These are phyloP conservation scores for Saprolegnia diclina DNA, from an alignment of 352 stramenopile species.

Conservation along the genomic window DNA sequence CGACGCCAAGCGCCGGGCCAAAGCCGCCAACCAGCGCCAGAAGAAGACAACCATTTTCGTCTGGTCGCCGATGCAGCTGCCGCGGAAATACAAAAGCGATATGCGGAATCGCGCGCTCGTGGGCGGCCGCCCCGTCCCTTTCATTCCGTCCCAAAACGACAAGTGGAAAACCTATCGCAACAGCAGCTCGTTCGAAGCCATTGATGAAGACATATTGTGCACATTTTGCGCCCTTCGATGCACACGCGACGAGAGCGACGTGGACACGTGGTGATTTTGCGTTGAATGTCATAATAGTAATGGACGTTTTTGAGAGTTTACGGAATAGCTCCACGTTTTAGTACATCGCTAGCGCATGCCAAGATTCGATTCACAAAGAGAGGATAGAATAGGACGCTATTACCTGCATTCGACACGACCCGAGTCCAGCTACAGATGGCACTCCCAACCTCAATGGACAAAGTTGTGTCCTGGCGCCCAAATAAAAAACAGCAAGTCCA, in stretches of 20 bases:
- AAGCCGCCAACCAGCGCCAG: not conserved
- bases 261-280: not conserved
- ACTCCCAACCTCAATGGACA: too few relatives aligned
- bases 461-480: too few relatives aligned
- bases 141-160: not conserved
- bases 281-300: not conserved
- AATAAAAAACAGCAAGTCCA: too few relatives aligned
- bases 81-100: not conserved
- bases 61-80: not conserved
- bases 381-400: too few relatives aligned
- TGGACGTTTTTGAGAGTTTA: too few relatives aligned
- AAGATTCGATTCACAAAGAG: not conserved
- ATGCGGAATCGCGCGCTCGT: not conserved
- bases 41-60: not conserved
- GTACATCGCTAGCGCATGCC: not conserved
- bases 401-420: too few relatives aligned
- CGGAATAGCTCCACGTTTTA: too few relatives aligned
- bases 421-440: too few relatives aligned
- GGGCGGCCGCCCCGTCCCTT: not conserved
- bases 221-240: not conserved
- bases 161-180: not conserved
- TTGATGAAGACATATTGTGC: not conserved
- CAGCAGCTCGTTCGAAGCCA: slow-evolving; percentile 1
- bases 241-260: not conserved
- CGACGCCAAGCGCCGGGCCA: not conserved